Base-by-base conservation (phyloP, 2,329 filamentous ascomycete genomes). In the Emergomyces orientalis region DNA sequence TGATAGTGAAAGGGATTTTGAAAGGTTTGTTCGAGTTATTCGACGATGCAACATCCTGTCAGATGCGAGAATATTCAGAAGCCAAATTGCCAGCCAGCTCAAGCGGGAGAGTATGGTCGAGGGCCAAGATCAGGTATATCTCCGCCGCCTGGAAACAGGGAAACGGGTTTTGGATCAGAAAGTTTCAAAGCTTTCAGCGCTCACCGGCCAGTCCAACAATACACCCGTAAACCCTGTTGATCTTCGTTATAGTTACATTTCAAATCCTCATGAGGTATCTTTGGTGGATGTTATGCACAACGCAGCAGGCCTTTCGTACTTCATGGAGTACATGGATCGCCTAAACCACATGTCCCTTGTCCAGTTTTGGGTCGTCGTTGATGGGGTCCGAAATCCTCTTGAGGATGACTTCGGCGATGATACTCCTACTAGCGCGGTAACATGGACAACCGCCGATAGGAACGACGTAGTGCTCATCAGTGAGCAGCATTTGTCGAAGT, bases 311-410 rank as follows among this genome's bases (percentile, higher is more conserved):
- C 81, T 99, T 9, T 97, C 94, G 2, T 99, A 96, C 73, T 97
- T 99, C 77, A 99, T 99, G 94, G 94, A 99, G 73, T 97, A 91
- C 71, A 99, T 99, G 94, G 94, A 99, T 73, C 87, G 94, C 51
- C 89, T 92, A 72, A 83, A 84, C 19, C 81, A 93, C 32, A 93
- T 97, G 88, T 84, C 89, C 17, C 79, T 97, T 56, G 92, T 99
- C 6, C 94, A 99, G 71, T 99, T 97, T 75, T 99, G 93, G 91
- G 87, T 99, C 49, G 94, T 97, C 2, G 94, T 97, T 6, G 94
- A 99, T 76, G 93, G 94, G 0, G 91, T 97, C 69, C 88, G 95
- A 51, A 96, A 95, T 69, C 95, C 94, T 0, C 79, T 99, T 2
- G 94, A 99, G 75, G 90, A 93, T 67, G 88, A 90, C 69, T 87